phyloP scores from a whole-genome alignment of 1,139 yeast genomes.

The Saccharomyces hybrid region DNA sequence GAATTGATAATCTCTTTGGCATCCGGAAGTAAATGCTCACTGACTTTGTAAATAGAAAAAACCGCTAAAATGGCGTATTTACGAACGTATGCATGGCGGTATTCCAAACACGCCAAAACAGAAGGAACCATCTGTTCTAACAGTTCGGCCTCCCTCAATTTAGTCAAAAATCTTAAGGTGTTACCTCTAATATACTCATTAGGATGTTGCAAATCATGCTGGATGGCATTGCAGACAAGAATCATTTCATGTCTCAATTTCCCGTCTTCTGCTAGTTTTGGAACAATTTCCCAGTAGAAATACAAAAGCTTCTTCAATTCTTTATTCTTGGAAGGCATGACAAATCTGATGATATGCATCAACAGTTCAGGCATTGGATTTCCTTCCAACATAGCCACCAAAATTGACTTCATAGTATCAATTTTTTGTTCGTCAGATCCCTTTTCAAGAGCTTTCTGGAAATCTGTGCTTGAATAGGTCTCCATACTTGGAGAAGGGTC shows the following conservation, averaged over 20 bases:
- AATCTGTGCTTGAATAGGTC: conserved; percentile 61
- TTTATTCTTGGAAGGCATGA: conserved; percentile 91
- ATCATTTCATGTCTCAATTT: conserved; percentile 97
- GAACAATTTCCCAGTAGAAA: conserved; percentile 97
- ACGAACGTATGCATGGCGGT: conserved; percentile 95
- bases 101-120: conserved; percentile 83
- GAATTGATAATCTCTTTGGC: conserved; percentile 76
- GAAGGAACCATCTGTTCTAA: conserved; percentile 94
- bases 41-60: conserved; percentile 70
- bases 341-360: conserved; percentile 94
- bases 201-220: conserved; percentile 95
- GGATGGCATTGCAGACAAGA: conserved; percentile 94
- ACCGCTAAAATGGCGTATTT: conserved; percentile 94
- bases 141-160: conserved; percentile 85
- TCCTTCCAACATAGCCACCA: conserved; percentile 83
- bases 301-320: conserved; percentile 86
- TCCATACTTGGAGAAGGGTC: conserved; percentile 67
- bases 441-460: conserved; percentile 74
- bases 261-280: conserved; percentile 80
- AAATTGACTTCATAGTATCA: conserved; percentile 81
- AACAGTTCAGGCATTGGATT: conserved; percentile 90
- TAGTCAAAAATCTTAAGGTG: conserved; percentile 83
- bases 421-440: conserved; percentile 84
- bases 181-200: conserved; percentile 95
- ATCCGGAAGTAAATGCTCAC: conserved; percentile 86